Conservation (phyloP, 2,329 filamentous ascomycete species). For the Chrysosporium keratinophilum region DNA sequence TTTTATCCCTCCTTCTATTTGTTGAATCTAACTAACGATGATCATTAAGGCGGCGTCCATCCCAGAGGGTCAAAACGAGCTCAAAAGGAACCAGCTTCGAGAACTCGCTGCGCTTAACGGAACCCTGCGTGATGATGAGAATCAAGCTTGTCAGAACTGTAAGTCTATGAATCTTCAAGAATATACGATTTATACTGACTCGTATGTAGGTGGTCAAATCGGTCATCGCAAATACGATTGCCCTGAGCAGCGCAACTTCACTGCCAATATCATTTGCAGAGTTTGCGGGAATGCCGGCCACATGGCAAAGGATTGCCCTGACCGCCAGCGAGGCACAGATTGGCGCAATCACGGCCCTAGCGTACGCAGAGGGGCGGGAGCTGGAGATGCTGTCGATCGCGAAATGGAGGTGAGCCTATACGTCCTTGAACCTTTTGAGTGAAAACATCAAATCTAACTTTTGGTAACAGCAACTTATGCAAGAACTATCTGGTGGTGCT, state of each 20-base stretch:
- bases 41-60: conserved; percentile 79
- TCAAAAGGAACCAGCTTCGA: conserved; percentile 96
- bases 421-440: neutral
- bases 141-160: conserved; percentile 98
- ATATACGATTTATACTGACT: conserved; percentile 9
- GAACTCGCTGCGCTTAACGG: conserved; percentile 97
- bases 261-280: conserved; percentile 97
- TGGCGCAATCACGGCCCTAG: conserved; percentile 69
- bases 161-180: conserved; percentile 24
- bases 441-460: conserved; percentile 19
- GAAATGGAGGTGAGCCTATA: conserved; percentile 75
- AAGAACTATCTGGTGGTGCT: conserved; percentile 75
- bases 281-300: conserved; percentile 96
- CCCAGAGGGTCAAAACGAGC: conserved; percentile 94
- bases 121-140: conserved; percentile 96
- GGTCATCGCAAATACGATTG: conserved; percentile 98
- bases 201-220: conserved; percentile 65
- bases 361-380: conserved; percentile 40
- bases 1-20: conserved; percentile 19
- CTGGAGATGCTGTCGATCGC: conserved; percentile 75
- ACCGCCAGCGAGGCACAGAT: conserved; percentile 77
- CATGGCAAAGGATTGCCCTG: conserved; percentile 96
- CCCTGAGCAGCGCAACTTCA: conserved; percentile 93
- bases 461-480: conserved; percentile 72
- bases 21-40: too few species aligned